These are phyloP conservation scores for Sordaria brevicollis DNA, from an alignment of 495 filamentous ascomycete species.

Conservation along the genomic window DNA sequence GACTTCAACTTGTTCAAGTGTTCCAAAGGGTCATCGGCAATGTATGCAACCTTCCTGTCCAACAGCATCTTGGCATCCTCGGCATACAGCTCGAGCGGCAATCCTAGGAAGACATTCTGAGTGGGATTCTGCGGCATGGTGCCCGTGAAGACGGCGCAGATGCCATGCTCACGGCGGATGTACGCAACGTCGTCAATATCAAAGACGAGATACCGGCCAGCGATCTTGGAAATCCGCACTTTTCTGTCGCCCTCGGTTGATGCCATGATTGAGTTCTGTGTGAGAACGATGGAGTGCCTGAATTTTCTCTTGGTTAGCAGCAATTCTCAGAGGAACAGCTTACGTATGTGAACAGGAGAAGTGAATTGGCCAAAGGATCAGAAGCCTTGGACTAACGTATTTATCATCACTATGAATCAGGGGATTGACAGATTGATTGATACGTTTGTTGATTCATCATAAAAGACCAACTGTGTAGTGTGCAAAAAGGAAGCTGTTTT, in stretches of 20 bases:
- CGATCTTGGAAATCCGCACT: conserved; percentile 73
- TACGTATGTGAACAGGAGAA: not conserved
- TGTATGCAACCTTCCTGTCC: conserved; percentile 66
- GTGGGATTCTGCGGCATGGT: conserved; percentile 83
- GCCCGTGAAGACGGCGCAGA: conserved; percentile 79
- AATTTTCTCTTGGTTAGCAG: conserved; percentile 12
- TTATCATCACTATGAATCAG: conserved; percentile 30
- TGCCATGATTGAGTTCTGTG: conserved; percentile 15
- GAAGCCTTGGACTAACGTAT: conserved; percentile 22
- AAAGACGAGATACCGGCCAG: conserved; percentile 79
- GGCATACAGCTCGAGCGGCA: conserved; percentile 80
- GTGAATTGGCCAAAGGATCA: conserved; percentile 14
- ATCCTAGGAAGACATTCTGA: conserved; percentile 86
- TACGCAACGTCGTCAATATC: conserved; percentile 73
- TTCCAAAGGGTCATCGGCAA: conserved; percentile 62
- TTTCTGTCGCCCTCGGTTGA: conserved; percentile 14
- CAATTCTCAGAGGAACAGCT: not conserved
- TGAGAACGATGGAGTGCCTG: not conserved
- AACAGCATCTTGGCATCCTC: conserved; percentile 82
- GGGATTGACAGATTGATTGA: conserved; percentile 36
- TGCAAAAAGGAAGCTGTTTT: not conserved
- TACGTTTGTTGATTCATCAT: conserved; percentile 29
- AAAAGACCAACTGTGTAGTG: not conserved
- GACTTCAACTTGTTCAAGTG: conserved; percentile 52
- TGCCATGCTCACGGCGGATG: conserved; percentile 70